Evolutionary conservation across 352 stramenopile species (phyloP).

Genomic region (Phytophthora melonis): DNA sequence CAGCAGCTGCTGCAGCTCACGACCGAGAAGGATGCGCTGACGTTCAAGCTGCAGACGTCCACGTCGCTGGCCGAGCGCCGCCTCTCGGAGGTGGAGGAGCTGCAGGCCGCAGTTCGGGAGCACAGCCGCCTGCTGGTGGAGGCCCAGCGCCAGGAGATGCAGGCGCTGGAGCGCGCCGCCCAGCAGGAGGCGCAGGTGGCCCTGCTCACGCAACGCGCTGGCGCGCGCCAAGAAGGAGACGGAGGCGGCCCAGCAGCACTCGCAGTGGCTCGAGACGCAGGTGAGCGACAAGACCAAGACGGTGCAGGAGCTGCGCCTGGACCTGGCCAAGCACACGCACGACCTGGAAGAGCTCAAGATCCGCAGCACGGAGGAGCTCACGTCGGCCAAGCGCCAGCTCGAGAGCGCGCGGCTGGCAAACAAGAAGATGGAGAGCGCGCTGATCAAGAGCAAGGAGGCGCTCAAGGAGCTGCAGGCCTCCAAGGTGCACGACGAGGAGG

Average conservation of each 20-base stretch:
- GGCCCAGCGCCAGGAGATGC: constrained; percentile 67
- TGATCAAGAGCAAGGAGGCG: constrained; percentile 75
- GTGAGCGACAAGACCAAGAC: constrained; percentile 72
- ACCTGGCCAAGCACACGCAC: constrained; percentile 58
- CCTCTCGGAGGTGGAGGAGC: constrained; percentile 65
- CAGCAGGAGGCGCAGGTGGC: constrained; percentile 72
- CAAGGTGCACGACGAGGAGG: constrained; percentile 70
- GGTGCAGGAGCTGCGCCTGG: constrained; percentile 67
- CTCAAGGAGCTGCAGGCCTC: constrained; percentile 72
- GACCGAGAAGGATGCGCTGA: constrained; percentile 63
- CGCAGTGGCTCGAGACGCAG: constrained; percentile 75
- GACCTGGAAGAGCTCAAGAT: constrained; percentile 71
- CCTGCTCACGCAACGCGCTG: constrained; percentile 60
- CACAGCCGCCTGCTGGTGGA: constrained; percentile 65
- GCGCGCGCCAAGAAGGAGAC: constrained; percentile 65
- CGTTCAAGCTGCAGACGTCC: constrained; percentile 55
- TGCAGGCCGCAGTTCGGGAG: constrained; percentile 67
- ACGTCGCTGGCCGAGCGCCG: constrained; percentile 68
- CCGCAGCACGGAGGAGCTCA: constrained; percentile 56
- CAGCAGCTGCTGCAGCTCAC: constrained; percentile 56
- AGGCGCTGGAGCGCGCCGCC: constrained; percentile 63
- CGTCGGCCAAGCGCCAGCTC: constrained; percentile 59
- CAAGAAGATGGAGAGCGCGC: constrained; percentile 71
- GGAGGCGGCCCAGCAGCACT: constrained; percentile 60
- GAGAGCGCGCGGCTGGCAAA: constrained; percentile 64